Evolutionary conservation across 352 stramenopile species (phyloP), one percentile per base, ranked within the genome.

Genomic region (Phytophthora fragariaefolia): DNA sequence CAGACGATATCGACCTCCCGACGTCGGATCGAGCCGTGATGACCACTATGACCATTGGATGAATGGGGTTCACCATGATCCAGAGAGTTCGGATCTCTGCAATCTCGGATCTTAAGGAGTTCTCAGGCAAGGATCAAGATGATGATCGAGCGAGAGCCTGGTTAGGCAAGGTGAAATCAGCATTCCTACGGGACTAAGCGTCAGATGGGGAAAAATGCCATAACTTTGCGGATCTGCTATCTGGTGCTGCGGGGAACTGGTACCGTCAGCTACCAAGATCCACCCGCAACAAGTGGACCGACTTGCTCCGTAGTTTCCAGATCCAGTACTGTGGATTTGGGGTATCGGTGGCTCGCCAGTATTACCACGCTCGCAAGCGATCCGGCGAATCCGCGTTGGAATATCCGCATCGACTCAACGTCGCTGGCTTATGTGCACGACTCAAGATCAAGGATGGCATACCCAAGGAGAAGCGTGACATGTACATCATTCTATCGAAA

Each of bases 231-330:
- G 50, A 48, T 58, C 17, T 58, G 4, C 18, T 58, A 8, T 6
- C 50, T 6, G 50, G 50, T 22, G 5, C 34, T 1, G 32, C 50
- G 1, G 34, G 15, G 50, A 58, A 58, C 34, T 48, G 34, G 32
- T 48, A 58, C 32, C 30, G 34, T 23, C 50, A 58, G 34, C 18
- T 58, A n/a, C n/a, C n/a, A n/a, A n/a, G n/a, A n/a, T n/a, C n/a
- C n/a, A n/a, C n/a, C n/a, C n/a, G n/a, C n/a, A n/a, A n/a, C n/a
- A n/a, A n/a, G n/a, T n/a, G n/a, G n/a, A n/a, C n/a, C n/a, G n/a
- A n/a, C n/a, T n/a, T n/a, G n/a, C n/a, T n/a, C n/a, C n/a, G n/a
- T n/a, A n/a, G n/a, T n/a, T n/a, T n/a, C n/a, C n/a, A n/a, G n/a
- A n/a, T n/a, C n/a, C n/a, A n/a, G n/a, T n/a, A n/a, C n/a, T n/a